Conservation (phyloP, 2,329 filamentous ascomycete genomes). For the Sporothrix phasma region DNA sequence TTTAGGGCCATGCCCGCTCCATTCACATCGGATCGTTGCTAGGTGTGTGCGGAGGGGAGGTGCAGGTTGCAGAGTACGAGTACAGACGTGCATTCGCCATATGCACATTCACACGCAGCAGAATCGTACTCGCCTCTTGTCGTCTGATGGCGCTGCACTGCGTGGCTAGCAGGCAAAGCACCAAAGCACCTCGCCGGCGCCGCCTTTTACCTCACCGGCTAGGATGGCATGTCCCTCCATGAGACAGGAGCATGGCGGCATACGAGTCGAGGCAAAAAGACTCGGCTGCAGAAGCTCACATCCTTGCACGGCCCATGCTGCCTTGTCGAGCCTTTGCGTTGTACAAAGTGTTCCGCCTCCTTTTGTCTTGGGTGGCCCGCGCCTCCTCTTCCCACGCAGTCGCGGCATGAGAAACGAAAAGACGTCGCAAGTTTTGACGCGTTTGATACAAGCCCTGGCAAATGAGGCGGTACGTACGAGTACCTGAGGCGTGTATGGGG, state of each 20-base stretch:
- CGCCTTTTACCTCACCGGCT: not conserved
- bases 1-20: not conserved
- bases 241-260: not conserved
- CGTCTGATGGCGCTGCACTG: not conserved
- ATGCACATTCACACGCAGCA: not conserved
- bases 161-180: no score
- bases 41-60: not conserved
- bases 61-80: not conserved
- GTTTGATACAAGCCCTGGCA: not conserved
- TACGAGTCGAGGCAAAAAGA: not conserved
- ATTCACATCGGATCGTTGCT: not conserved
- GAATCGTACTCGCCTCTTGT: no score
- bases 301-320: not conserved
- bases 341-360: not conserved
- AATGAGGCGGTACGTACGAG: not conserved
- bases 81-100: no score
- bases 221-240: not conserved
- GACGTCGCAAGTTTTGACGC: constrained; percentile 2
- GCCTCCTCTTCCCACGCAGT: not conserved
- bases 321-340: not conserved
- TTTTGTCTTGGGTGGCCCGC: no score
- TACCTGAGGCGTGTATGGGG: not conserved
- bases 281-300: not conserved
- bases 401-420: not conserved
- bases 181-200: not conserved